Evolutionary conservation across 345 rosid genomes (phyloP), one percentile per base, ranked within the genome.

Genomic region (Citrus cavaleriei): DNA sequence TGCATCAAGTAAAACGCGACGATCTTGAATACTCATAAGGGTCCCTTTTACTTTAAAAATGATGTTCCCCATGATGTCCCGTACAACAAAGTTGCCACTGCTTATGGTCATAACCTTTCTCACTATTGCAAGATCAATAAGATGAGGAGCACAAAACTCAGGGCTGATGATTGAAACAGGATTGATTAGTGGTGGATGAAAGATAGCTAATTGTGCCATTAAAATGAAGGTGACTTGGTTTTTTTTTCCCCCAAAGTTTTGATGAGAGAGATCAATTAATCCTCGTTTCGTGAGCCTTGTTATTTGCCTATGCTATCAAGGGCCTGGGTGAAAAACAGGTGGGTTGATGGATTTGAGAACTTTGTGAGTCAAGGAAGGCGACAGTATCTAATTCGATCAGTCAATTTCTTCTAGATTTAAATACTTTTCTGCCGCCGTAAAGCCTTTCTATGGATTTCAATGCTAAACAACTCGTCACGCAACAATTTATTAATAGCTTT

Each of bases 11-110:
- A 86, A 68, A 55, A 64, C 68, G 12, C 85, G 75, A 72, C 83
- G 82, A 74, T 79, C 82, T 54, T 77, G 81, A 22, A 77, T 63
- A 58, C 78, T 75, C 46, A 83, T 79, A 32, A 76, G 22, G 7
- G 84, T 73, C 7, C 75, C 80, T 65, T 86, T 80, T 27, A 82
- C 85, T 82, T 82, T 80, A 64, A 84, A 86, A 61, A 85, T 16
- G 70, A 85, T 22, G 81, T 86, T 81, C 19, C 84, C 86, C 67
- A 79, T 83, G 0, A 81, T 80, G 73, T 83, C 86, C 57, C 79
- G 74, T 61, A 86, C 79, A 3, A 78, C 81, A 34, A 86, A 82
- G 81, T 86, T 80, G 10, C 87, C 87, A 40, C 75, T 81, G 24
- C 82, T 84, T 68, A 84, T 25, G 70, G 7, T 74, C 79, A 79